These are phyloP conservation scores for Juncus effusus DNA, from an alignment of 176 grass and related monocot genomes.

Conservation along the genomic window DNA sequence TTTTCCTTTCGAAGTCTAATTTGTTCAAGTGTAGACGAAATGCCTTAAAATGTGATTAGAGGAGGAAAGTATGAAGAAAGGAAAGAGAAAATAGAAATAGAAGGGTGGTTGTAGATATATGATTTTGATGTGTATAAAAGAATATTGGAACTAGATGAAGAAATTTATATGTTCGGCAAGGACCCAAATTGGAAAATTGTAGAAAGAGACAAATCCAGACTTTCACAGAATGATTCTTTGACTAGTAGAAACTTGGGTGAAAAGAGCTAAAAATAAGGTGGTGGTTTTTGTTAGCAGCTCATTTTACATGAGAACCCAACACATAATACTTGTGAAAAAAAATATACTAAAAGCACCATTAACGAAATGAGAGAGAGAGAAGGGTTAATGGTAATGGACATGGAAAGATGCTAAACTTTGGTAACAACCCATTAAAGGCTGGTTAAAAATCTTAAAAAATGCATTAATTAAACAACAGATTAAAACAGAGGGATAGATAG, in stretches of 20 bases:
- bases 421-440: conserved; percentile 28
- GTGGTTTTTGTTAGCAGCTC: conserved; percentile 20
- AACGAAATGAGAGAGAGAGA: conserved; percentile 5
- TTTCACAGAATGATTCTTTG: conserved; percentile 30
- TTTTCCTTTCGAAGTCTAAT: not conserved
- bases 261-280: not conserved
- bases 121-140: not conserved
- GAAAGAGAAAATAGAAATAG: not conserved
- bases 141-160: conserved; percentile 1
- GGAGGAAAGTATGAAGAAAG: no score
- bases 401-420: conserved; percentile 46
- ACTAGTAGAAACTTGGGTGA: conserved; percentile 8
- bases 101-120: not conserved
- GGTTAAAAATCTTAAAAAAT: conserved; percentile 23
- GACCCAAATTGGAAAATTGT: conserved; percentile 2
- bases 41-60: no score
- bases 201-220: conserved; percentile 15
- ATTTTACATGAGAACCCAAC: conserved; percentile 22
- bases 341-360: not conserved
- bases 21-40: no score
- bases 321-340: conserved; percentile 21
- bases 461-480: conserved; percentile 18
- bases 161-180: not conserved
- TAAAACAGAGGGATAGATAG: not conserved
- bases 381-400: conserved; percentile 9